Percentiles rank a stretch among this genome's conserved stretches.
Conservation (phyloP, 2,329 filamentous ascomycete species). For the Fusarium globosum region DNA sequence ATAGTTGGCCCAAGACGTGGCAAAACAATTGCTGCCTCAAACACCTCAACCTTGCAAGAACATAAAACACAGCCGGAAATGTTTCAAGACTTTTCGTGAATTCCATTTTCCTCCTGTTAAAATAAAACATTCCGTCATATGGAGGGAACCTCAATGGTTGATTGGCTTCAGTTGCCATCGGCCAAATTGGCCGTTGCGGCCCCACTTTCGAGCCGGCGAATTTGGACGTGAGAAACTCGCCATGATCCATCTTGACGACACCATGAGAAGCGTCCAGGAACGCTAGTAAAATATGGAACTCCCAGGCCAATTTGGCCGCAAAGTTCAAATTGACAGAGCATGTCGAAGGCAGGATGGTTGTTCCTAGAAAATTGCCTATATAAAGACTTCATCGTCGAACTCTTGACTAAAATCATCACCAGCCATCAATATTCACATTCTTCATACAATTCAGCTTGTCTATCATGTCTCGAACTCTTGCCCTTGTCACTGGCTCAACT, state of each 20-base stretch:
- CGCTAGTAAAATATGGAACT: too few species aligned
- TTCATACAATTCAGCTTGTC: not conserved
- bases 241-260: not conserved
- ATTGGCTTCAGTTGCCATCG: not conserved
- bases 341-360: rapidly evolving
- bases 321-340: rapidly evolving
- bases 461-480: slow-evolving; percentile 28
- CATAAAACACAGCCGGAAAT: not conserved
- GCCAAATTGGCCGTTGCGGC: not conserved
- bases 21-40: rapidly evolving
- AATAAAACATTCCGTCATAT: too few species aligned
- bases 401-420: not conserved
- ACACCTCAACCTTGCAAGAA: not conserved
- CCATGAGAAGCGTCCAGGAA: not conserved
- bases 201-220: not conserved
- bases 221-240: not conserved
- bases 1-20: rapidly evolving
- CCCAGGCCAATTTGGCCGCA: not conserved
- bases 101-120: not conserved
- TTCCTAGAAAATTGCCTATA: not conserved
- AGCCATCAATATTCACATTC: not conserved
- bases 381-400: not conserved
- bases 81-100: rapidly evolving
- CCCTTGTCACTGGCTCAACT: slow-evolving; percentile 40
- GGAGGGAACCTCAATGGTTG: too few species aligned